Conservation (phyloP, 129 eudicot species). For the Calendula officinalis region DNA sequence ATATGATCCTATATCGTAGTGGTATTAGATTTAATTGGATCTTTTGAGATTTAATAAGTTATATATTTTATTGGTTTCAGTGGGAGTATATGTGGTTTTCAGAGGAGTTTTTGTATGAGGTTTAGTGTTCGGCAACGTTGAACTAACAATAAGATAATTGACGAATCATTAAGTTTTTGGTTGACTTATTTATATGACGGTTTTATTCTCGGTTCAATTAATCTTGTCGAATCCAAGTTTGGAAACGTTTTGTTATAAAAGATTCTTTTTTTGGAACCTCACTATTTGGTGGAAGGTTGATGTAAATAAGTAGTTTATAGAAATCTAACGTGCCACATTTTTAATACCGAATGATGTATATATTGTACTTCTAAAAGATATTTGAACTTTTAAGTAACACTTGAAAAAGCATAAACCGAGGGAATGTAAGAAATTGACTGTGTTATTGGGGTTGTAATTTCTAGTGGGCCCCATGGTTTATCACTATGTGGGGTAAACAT, state of each 20-base stretch:
- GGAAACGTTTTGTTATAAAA: no score
- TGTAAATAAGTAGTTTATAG: background rate
- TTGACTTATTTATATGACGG: background rate
- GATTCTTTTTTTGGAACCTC: no score
- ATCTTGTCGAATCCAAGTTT: no score
- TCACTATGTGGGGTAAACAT: background rate
- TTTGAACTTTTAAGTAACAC: background rate
- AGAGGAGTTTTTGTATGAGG: background rate
- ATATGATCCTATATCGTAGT: slow-evolving; percentile 32
- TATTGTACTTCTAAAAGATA: background rate
- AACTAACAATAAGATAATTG: background rate
- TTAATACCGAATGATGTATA: background rate
- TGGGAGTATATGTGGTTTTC: slow-evolving; percentile 7
- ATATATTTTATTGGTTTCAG: slow-evolving; percentile 13
- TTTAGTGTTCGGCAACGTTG: slow-evolving; percentile 1
- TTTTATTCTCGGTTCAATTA: no score
- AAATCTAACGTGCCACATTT: background rate
- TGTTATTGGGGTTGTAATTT: background rate
- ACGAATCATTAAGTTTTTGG: background rate
- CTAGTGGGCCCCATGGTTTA: slow-evolving; percentile 6
- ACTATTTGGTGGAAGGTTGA: no score
- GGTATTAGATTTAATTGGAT: slow-evolving; percentile 30
- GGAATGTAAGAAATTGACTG: slow-evolving; percentile 19
- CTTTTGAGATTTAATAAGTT: background rate
- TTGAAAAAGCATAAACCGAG: background rate